phyloP scores from a whole-genome alignment of 306 rosid genomes.

The Rosa persica region DNA sequence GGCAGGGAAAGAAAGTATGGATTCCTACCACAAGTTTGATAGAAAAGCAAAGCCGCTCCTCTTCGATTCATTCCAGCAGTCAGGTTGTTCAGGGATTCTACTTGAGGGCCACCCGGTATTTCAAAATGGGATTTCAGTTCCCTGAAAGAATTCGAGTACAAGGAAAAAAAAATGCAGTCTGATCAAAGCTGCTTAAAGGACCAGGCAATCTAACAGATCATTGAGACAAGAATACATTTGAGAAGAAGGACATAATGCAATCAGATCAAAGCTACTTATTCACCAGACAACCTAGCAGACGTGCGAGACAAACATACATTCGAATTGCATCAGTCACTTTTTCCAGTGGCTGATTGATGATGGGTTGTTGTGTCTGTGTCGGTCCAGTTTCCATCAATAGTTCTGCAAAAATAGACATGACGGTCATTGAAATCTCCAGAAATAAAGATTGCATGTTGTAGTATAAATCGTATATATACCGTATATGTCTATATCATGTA shows the following conservation, averaged over 20 bases:
- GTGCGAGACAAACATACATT: conserved; percentile 40
- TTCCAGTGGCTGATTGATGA: conserved; percentile 43
- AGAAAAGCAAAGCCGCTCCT: conserved; percentile 73
- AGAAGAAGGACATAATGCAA: conserved; percentile 15
- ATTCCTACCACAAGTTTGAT: conserved; percentile 67
- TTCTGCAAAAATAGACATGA: conserved; percentile 51
- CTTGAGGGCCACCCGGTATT: conserved; percentile 62
- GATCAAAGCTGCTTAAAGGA: conserved; percentile 1
- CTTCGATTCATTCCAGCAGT: conserved; percentile 63
- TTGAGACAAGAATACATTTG: background rate
- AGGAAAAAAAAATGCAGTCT: conserved; percentile 11
- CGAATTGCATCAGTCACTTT: conserved; percentile 61
- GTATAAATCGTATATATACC: too few species aligned
- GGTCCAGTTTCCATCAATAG: conserved; percentile 75
- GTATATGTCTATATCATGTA: too few species aligned
- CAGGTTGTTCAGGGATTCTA: conserved; percentile 61
- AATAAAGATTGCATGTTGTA: too few species aligned
- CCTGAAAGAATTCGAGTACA: conserved; percentile 39
- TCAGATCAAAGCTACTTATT: conserved; percentile 5
- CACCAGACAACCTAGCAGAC: background rate
- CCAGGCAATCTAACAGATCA: conserved; percentile 3
- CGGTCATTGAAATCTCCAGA: conserved; percentile 10
- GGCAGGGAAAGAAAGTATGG: background rate
- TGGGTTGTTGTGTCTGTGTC: conserved; percentile 63
- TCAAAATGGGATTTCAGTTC: conserved; percentile 75